Evolutionary conservation across 257 asterid genomes (phyloP).

Genomic region (Anisodus acutangulus): DNA sequence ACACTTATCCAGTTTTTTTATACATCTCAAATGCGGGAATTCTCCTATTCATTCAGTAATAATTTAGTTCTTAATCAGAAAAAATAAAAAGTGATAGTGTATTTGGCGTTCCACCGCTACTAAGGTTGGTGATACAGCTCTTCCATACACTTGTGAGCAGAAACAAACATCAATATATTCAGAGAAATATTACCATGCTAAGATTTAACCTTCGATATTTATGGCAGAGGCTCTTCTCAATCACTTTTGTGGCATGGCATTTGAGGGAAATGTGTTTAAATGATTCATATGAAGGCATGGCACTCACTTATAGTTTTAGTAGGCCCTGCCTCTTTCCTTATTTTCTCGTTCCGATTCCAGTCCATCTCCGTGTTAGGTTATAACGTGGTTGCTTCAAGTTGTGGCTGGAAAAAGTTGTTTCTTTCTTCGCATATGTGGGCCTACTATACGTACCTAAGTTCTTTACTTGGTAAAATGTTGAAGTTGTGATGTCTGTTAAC

Average conservation of each 20-base stretch:
- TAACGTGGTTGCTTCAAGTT: background rate
- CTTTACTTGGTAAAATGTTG: slow-evolving; percentile 19
- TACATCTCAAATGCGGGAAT: slow-evolving; percentile 1
- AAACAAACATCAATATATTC: background rate
- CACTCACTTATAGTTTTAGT: slow-evolving; percentile 15
- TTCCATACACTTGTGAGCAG: no score
- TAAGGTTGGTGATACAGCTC: slow-evolving; percentile 19
- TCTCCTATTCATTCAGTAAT: slow-evolving; percentile 7
- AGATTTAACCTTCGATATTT: background rate
- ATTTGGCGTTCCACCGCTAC: background rate
- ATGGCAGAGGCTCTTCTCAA: background rate
- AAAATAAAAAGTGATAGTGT: background rate
- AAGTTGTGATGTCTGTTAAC: background rate
- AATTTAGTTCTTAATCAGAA: background rate
- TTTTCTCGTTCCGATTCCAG: slow-evolving; percentile 11
- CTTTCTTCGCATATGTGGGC: background rate
- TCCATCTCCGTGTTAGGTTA: background rate
- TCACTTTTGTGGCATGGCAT: background rate
- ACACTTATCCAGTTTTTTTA: background rate
- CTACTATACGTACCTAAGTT: background rate
- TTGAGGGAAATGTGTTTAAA: background rate
- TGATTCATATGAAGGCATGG: slow-evolving; percentile 1
- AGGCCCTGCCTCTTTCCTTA: slow-evolving; percentile 9
- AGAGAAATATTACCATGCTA: background rate
- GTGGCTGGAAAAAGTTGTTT: background rate